These are phyloP conservation scores for Zygosaccharomyces sapae DNA, from an alignment of 1,139 yeast genomes.

Conservation along the genomic window DNA sequence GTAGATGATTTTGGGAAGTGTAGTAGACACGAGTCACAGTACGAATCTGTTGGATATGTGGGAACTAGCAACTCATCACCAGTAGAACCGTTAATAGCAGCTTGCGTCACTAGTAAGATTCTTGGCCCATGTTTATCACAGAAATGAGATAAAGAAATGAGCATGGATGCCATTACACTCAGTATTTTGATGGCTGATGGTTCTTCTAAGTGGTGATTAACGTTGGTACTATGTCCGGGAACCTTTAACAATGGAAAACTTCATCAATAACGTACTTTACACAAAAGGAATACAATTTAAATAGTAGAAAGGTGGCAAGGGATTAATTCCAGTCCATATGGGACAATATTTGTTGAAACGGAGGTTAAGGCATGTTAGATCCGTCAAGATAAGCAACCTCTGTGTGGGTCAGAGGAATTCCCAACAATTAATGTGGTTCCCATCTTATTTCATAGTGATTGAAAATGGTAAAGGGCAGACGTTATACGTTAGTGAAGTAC, in stretches of 20 bases:
- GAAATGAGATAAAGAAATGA: slow-evolving; percentile 67
- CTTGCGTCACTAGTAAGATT: slow-evolving; percentile 68
- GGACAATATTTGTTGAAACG: slow-evolving; percentile 17
- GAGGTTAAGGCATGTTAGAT: slow-evolving; percentile 30
- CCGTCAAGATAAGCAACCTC: slow-evolving; percentile 22
- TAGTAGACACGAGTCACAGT: slow-evolving; percentile 58
- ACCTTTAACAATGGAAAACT: slow-evolving; percentile 1
- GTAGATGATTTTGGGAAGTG: slow-evolving; percentile 41
- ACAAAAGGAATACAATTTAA: not conserved
- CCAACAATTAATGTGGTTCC: slow-evolving; percentile 10
- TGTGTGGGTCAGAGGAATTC: slow-evolving; percentile 12
- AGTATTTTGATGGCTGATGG: not conserved
- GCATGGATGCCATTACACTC: slow-evolving; percentile 18
- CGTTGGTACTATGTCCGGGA: not conserved
- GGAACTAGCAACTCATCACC: slow-evolving; percentile 33
- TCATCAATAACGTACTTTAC: not conserved
- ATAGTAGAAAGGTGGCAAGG: not conserved
- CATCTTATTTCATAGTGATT: slow-evolving; percentile 23
- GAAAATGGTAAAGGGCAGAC: slow-evolving; percentile 22
- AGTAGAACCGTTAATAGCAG: slow-evolving; percentile 20
- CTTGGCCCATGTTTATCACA: slow-evolving; percentile 87
- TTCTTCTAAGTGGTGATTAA: not conserved
- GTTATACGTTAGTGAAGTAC: slow-evolving; percentile 31
- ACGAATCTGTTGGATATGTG: slow-evolving; percentile 41
- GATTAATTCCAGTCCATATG: slow-evolving; percentile 9